Conservation (phyloP, 257 asterid species). For the Linderniella brevidens region DNA sequence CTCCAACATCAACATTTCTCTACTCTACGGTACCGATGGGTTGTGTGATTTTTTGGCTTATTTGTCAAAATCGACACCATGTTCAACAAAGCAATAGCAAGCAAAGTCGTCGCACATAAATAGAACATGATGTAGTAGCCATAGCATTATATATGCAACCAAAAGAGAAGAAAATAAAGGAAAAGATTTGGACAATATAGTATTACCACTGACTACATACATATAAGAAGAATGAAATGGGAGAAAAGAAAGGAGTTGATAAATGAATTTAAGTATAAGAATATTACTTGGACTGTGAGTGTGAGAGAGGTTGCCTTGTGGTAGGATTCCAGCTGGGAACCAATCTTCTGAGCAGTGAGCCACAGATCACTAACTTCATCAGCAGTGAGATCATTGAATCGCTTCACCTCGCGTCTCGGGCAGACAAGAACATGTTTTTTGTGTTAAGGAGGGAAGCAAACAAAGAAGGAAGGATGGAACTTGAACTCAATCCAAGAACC, state of each 20-base stretch:
- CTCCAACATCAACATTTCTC: too few species aligned
- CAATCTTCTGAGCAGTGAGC: constrained; percentile 68
- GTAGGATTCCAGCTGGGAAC: constrained; percentile 58
- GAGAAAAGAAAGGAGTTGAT: neutral
- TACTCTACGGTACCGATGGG: too few species aligned
- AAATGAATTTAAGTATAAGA: neutral
- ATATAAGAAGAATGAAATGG: neutral
- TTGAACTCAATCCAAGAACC: neutral
- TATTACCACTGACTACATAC: neutral
- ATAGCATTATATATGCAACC: too few species aligned
- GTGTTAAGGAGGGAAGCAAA: constrained; percentile 58
- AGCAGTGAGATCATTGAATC: constrained; percentile 67
- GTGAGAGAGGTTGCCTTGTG: constrained; percentile 86
- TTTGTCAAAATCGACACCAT: too few species aligned
- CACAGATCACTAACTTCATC: constrained; percentile 75
- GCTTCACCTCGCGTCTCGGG: constrained; percentile 75
- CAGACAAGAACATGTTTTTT: constrained; percentile 74
- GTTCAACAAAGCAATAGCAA: too few species aligned
- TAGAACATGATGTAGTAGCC: too few species aligned
- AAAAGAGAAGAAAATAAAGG: too few species aligned
- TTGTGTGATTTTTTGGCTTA: too few species aligned
- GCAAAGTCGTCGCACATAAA: too few species aligned
- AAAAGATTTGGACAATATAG: too few species aligned
- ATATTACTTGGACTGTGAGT: constrained; percentile 72
- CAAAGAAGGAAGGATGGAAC: constrained; percentile 5